Evolutionary conservation across 352 stramenopile genomes (phyloP), one percentile per base, ranked within the genome.

Genomic region (Phytophthora constricta): DNA sequence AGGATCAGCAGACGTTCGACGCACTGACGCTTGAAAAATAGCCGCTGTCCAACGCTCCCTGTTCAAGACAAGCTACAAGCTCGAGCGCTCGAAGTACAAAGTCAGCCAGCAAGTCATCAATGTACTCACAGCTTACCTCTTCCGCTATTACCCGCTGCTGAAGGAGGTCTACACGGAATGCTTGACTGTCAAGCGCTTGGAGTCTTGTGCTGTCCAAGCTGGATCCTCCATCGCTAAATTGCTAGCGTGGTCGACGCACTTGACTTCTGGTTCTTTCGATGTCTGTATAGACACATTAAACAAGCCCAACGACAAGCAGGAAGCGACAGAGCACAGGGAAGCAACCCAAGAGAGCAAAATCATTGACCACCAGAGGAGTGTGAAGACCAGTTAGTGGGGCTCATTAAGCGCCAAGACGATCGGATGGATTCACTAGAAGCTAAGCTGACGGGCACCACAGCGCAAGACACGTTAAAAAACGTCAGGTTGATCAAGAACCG

Each of bases 121-220:
- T 22, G 48, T 58, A 2, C 58, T 66, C 4, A 59, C 58, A 23
- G 26, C n/a, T n/a, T n/a, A n/a, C n/a, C n/a, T n/a, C n/a, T n/a
- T n/a, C n/a, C n/a, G n/a, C n/a, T n/a, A n/a, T n/a, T n/a, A n/a
- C n/a, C n/a, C n/a, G n/a, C n/a, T n/a, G n/a, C n/a, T n/a, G n/a
- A n/a, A n/a, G n/a, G n/a, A n/a, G n/a, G n/a, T n/a, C n/a, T n/a
- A n/a, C n/a, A n/a, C n/a, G n/a, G n/a, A n/a, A n/a, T n/a, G n/a
- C n/a, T n/a, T n/a, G n/a, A n/a, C n/a, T n/a, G n/a, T n/a, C n/a
- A n/a, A n/a, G n/a, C n/a, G n/a, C n/a, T n/a, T n/a, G n/a, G n/a
- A n/a, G n/a, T n/a, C n/a, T n/a, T n/a, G n/a, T n/a, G n/a, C n/a
- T n/a, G n/a, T n/a, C n/a, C n/a, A n/a, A n/a, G n/a, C n/a, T n/a